Evolutionary conservation across 2,329 filamentous ascomycete species (phyloP), one percentile per base, ranked within the genome.

Genomic region (Colletotrichum orbiculare): DNA sequence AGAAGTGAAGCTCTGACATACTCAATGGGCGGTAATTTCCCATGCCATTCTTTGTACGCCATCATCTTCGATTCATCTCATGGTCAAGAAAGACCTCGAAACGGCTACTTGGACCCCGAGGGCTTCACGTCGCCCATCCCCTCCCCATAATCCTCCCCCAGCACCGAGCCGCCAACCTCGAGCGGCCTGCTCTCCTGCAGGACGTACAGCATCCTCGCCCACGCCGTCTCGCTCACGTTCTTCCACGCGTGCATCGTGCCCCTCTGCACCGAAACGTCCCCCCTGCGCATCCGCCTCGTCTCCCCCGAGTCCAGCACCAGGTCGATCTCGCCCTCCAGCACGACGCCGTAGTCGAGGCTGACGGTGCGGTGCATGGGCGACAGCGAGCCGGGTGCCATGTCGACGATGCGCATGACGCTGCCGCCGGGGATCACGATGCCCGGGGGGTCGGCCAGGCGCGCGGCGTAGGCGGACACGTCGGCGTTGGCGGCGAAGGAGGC

Each of bases 231-330:
- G 58, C 79, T 64, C 4, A 68, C 60, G 63, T 87, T 87, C 53
- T 76, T 72, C 85, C 84, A 87, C 34, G 79, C 79, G 71, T 88
- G 85, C 75, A 82, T 83, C 3, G 85, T 86, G 1, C 79, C 84
- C 45, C 86, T 76, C 73, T 88, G 85, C 17, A 88, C 81, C 9
- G 81, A 81, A n/a, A 87, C 74, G 69, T 88, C 85, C 3, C 85
- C 85, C 10, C 78, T 75, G 50, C 76, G 74, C 78, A 88, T 75
- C 33, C 76, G 61, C 48, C 77, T 76, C 53, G 72, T 76, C 60
- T 82, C 83, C 1, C 85, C 85, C 13, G 80, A 81, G 64, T 86
- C 85, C 6, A 87, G 73, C 4, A 81, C 58, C 73, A 87, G 77
- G 60, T 85, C 83, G 33, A 88, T 70, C 69, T 79, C 77, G 2